Evolutionary conservation across 208 protist species (phyloP), one percentile per base, ranked within the genome.

Genomic region (Novymonas esmeraldas): DNA sequence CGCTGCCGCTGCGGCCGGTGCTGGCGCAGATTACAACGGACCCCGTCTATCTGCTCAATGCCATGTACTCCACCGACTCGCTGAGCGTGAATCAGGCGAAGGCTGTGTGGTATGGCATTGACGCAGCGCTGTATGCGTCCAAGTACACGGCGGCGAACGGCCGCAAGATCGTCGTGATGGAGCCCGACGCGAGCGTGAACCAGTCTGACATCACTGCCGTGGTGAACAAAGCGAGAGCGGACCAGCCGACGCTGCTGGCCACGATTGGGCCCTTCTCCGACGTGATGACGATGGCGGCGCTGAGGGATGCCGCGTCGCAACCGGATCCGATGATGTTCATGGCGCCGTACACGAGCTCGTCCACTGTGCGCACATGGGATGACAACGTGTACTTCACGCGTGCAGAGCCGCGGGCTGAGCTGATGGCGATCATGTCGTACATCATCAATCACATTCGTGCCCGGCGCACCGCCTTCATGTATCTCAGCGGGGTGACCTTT

Each of bases 401-500:
- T 5, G 58, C 73, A 2, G 79, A 86, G 6, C 75, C 79, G 7
- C 60, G 52, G 3, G 7, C 60, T 0, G 83, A 80, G 55, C 18
- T 89, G n/a, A 39, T 68, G 38, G 64, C 73, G 29, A 66, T 84
- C 14, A 16, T 84, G 18, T 33, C 59, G 38, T 76, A 84, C 67
- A 65, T 78, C 16, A 16, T 76, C 26, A 72, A 73, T 28, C 33
- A n/a, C 0, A 56, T 71, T 10, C 54, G 65, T 6, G 59, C 62
- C 0, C 44, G 50, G 2, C 76, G 84, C 58, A 52, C 81, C n/a
- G 78, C 67, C 36, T 84, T 82, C 68, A 90, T 87, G 84, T 85
- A 87, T 65, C 64, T 85, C 38, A 62, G 55, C n/a, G 64, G 55
- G 28, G 67, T 72, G 5, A 3, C 26, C 22, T 85, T 77, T 46